Evolutionary conservation across 805 yeast genomes (phyloP).

Genomic region (Lipomyces mesembrius): DNA sequence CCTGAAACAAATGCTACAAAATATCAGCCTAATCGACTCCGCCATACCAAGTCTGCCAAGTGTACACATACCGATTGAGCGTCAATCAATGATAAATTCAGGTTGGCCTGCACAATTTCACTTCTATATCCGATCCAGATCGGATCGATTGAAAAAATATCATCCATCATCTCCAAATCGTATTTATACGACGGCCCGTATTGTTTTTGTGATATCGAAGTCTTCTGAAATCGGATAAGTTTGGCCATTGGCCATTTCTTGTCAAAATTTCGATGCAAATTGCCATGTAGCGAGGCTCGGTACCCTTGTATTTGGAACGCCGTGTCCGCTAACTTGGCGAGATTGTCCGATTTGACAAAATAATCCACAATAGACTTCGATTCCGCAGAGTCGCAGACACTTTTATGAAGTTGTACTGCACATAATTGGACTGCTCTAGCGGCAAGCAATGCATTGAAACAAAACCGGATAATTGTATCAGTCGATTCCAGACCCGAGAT

Average conservation of each 20-base stretch:
- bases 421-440: slow-evolving; percentile 76
- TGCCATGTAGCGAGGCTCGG: slow-evolving; percentile 53
- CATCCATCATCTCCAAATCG: slow-evolving; percentile 66
- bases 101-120: slow-evolving; percentile 61
- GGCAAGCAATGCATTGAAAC: slow-evolving; percentile 61
- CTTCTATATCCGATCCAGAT: slow-evolving; percentile 57
- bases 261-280: slow-evolving; percentile 54
- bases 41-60: background rate
- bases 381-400: slow-evolving; percentile 50
- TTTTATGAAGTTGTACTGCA: slow-evolving; percentile 66
- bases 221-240: slow-evolving; percentile 58
- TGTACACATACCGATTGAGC: slow-evolving; percentile 56
- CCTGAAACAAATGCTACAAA: slow-evolving; percentile 59
- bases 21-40: background rate
- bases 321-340: slow-evolving; percentile 42
- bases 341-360: slow-evolving; percentile 40
- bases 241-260: slow-evolving; percentile 54
- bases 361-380: slow-evolving; percentile 34
- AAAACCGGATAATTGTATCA: slow-evolving; percentile 41
- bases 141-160: slow-evolving; percentile 53
- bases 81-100: slow-evolving; percentile 64
- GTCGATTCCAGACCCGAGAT: slow-evolving; percentile 30
- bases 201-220: slow-evolving; percentile 53
- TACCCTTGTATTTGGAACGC: slow-evolving; percentile 55
- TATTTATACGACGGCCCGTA: slow-evolving; percentile 62